phyloP scores from a whole-genome alignment of 371 early-diverging fungal genomes.

The Mucor velutinosus region DNA sequence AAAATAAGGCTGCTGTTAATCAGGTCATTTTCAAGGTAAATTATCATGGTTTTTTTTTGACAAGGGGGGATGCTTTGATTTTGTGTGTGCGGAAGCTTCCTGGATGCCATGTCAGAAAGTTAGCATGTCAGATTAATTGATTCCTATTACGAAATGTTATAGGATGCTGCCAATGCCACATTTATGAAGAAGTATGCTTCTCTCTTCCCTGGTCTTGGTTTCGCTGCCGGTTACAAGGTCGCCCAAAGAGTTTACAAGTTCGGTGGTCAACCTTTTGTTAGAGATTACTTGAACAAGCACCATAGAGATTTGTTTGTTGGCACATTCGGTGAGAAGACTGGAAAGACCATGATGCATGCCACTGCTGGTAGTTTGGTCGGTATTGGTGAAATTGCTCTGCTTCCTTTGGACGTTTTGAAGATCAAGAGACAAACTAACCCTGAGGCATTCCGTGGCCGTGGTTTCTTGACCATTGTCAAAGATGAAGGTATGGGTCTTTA shows the following conservation, averaged over 20 bases:
- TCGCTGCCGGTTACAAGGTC: conserved; percentile 96
- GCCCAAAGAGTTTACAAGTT: conserved; percentile 97
- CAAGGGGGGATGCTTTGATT: conserved; percentile 3
- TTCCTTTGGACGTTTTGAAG: conserved; percentile 96
- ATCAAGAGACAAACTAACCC: conserved; percentile 97
- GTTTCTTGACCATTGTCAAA: conserved; percentile 75
- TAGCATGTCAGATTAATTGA: not conserved
- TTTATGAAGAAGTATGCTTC: conserved; percentile 85
- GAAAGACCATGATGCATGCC: conserved; percentile 96
- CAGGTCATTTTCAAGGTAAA: conserved; percentile 81
- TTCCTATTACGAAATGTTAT: conserved; percentile 22
- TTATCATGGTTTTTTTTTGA: conserved; percentile 5
- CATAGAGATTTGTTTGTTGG: conserved; percentile 75
- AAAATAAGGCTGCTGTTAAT: conserved; percentile 67
- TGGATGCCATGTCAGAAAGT: not conserved
- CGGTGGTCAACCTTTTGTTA: conserved; percentile 96
- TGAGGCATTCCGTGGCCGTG: conserved; percentile 85
- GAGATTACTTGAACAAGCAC: conserved; percentile 86
- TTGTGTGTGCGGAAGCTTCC: not conserved
- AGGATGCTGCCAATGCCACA: conserved; percentile 79
- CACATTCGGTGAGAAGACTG: conserved; percentile 90
- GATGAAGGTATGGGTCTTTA: conserved; percentile 95
- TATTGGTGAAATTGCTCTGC: conserved; percentile 94
- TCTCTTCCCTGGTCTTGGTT: conserved; percentile 96
- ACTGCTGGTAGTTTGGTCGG: conserved; percentile 97